Evolutionary conservation across 2,329 filamentous ascomycete genomes (phyloP).

Genomic region (Phialophora tarda): DNA sequence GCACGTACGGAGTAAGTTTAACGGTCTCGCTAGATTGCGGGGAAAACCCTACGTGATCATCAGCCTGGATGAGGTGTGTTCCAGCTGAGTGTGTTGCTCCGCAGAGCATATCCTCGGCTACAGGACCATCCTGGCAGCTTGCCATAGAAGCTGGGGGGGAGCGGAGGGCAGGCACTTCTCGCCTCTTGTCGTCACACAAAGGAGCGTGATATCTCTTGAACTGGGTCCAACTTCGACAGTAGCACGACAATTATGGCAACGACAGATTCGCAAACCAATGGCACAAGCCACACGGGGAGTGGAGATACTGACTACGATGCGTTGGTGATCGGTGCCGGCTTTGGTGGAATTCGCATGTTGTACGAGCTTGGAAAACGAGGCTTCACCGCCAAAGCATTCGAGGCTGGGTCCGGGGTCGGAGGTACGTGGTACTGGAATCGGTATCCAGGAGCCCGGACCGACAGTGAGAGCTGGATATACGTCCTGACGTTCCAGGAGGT

Average conservation of each 20-base stretch:
- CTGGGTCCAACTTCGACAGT: not conserved
- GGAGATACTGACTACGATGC: conserved; percentile 37
- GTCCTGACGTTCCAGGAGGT: conserved; percentile 40
- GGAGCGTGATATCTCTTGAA: not conserved
- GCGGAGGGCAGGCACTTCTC: not conserved
- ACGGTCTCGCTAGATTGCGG: not conserved
- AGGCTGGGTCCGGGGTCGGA: conserved; percentile 54
- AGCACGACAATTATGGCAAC: not conserved
- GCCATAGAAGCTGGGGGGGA: not conserved
- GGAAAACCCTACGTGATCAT: not conserved
- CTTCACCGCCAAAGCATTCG: conserved; percentile 56
- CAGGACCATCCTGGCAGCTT: not conserved
- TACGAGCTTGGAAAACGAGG: conserved; percentile 59
- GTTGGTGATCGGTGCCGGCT: conserved; percentile 41
- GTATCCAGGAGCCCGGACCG: conserved; percentile 53
- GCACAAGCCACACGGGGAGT: not conserved
- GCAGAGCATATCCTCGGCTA: not conserved
- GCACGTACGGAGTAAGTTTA: not conserved
- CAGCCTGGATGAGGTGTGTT: not conserved
- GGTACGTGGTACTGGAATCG: conserved; percentile 49
- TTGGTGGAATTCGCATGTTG: conserved; percentile 57
- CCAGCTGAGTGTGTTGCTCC: not conserved
- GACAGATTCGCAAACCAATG: not conserved
- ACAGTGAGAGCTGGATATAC: conserved; percentile 55
- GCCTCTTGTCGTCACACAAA: not conserved